Evolutionary conservation across 805 yeast genomes (phyloP), one percentile per base, ranked within the genome.

Genomic region (Candida silvatica): DNA sequence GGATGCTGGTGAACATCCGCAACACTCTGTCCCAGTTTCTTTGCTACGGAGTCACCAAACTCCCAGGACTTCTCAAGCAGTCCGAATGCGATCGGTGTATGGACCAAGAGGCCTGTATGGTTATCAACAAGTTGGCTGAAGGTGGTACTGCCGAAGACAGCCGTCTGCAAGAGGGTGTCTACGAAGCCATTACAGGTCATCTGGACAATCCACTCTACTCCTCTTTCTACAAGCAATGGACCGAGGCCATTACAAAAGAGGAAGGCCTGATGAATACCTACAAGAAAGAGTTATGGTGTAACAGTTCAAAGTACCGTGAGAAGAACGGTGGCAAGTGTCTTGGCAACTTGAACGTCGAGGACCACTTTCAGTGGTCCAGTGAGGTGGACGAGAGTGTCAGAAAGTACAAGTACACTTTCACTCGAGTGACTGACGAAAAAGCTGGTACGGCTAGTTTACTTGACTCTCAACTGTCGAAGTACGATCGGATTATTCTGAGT

Each of bases 191-290:
- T 5, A 77, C 85, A 0, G 54, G 46, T 0, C 85, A 79, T 48
- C 52, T 83, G 28, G 31, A 43, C 24, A 53, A 47, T 7, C 56
- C 56, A 2, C 49, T 46, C 0, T 77, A 84, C 38, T 52, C 57
- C 4, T 59, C 59, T 2, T 92, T 82, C 48, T 79, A 76, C 51
- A 60, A 64, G 26, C 71, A 78, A 36, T 90, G 96, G 94, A 84
- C 84, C 48, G 59, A 59, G 12, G 56, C 86, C 4, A 60, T 92
- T 5, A 73, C 81, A 0, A 74, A 76, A 44, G 97, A 90, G 54
- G 94, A 80, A 45, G 67, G 74, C 2, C 64, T 77, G 4, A 48
- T 71, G 31, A 63, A 63, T 11, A 62, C 67, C 24, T 52, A 69
- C 30, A 72, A 71, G 32, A 69, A 71, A 32, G 83, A 84, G 27